Evolutionary conservation across 2,329 filamentous ascomycete genomes (phyloP).

Genomic region (Calonectria hawksworthii): DNA sequence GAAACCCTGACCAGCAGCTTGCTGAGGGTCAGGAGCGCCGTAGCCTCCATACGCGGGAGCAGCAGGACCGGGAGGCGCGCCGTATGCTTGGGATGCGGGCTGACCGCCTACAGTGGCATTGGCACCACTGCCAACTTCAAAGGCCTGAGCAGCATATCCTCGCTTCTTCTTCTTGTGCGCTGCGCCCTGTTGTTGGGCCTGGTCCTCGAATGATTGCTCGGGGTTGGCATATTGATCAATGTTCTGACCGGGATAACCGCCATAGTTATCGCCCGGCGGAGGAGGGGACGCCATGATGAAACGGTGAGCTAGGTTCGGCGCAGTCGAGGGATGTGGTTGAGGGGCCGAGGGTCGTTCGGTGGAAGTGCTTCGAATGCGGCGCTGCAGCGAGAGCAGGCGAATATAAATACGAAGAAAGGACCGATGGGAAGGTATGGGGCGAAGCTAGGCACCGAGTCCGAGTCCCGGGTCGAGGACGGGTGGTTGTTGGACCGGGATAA

Average conservation of each 20-base stretch:
- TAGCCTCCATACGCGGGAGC: conserved; percentile 72
- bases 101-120: conserved; percentile 76
- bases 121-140: conserved; percentile 90
- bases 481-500: conserved; percentile 39
- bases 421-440: conserved; percentile 15
- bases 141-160: conserved; percentile 94
- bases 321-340: conserved; percentile 37
- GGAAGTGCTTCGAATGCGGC: conserved; percentile 24
- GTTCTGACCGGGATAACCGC: conserved; percentile 42
- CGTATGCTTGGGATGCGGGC: conserved; percentile 59
- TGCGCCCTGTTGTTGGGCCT: conserved; percentile 47
- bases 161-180: conserved; percentile 88
- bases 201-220: conserved; percentile 55
- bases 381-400: conserved; percentile 30
- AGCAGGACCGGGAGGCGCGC: conserved; percentile 58
- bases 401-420: not conserved
- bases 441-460: conserved; percentile 35
- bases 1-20: conserved; percentile 55
- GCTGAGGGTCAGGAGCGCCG: conserved; percentile 63
- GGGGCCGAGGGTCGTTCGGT: conserved; percentile 27
- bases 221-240: conserved; percentile 63
- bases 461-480: conserved; percentile 40
- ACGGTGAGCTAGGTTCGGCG: conserved; percentile 45
- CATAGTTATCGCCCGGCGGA: conserved; percentile 62
- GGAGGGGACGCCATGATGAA: conserved; percentile 70